Base-by-base conservation (phyloP, 441 rosid species). In the Erodium moschatum region DNA sequence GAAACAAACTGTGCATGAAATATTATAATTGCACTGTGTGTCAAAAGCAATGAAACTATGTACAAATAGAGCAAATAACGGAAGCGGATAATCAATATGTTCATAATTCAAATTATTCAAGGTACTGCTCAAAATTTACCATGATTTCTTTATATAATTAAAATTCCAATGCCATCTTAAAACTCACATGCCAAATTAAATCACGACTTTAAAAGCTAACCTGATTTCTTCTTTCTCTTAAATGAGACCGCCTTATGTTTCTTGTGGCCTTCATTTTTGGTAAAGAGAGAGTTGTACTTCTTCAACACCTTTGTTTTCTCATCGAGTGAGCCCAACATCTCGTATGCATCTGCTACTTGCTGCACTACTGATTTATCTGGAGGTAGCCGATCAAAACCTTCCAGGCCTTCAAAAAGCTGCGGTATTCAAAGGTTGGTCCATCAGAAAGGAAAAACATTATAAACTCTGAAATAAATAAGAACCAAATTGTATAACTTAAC, bases 321-420 rank as follows among this genome's bases (percentile, higher is more conserved):
- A 69, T 91, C 89, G 8, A 68, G 72, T 78, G 80, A 77, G 70
- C 96, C 96, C 71, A 87, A 72, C 68, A 85, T 71, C 78, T 87
- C 97, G 64, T 87, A 91, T 31, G 96, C 89, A 82, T 94, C 84
- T 8, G 89, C 96, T 65, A 91, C 97, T 72, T 83, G 86, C 84
- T 82, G 88, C 66, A 91, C 81, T 27, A 89, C 69, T 64, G 86
- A 81, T 78, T 86, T 86, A 64, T 85, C 88, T 3, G 89, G 84
- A 71, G 96, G 97, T 74, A 84, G 85, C 48, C 98, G 89, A 71
- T 78, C 91, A 73, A 82, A 91, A 63, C 91, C 81, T 85, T 94
- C 97, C 73, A 91, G 78, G 31, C 82, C 86, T 84, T 83, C 88
- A 82, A 88, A 91, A 78, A 94, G 92, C 96, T 94, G 72, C 69